Conservation (phyloP, 768 basidiomycete genomes). For the Tylopilus rubrobrunneus region DNA sequence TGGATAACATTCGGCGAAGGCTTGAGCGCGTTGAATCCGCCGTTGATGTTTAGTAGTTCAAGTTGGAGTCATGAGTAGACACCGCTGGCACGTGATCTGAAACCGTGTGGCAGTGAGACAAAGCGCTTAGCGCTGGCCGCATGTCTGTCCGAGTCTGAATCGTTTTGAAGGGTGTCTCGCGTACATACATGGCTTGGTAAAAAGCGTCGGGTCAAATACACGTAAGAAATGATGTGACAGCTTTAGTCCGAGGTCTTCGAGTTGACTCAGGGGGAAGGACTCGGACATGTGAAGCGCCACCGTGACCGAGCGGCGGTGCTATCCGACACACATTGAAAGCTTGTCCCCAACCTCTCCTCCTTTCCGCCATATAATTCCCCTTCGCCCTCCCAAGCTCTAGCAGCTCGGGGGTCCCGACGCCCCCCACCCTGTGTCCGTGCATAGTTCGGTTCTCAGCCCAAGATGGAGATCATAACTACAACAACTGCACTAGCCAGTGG, state of each 20-base stretch:
- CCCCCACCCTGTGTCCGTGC: slow-evolving; percentile 4
- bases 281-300: not conserved
- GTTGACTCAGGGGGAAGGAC: not conserved
- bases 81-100: too few relatives aligned
- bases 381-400: not conserved
- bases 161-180: not conserved
- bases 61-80: too few relatives aligned
- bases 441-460: not conserved
- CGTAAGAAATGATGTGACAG: not conserved
- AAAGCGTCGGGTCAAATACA: not conserved
- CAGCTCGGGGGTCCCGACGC: slow-evolving; percentile 4
- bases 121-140: not conserved
- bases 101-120: too few relatives aligned
- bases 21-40: too few relatives aligned
- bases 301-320: not conserved
- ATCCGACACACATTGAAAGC: not conserved
- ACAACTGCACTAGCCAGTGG: slow-evolving; percentile 6
- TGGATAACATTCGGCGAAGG: not conserved
- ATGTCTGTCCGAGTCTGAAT: not conserved
- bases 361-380: not conserved
- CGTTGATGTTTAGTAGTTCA: not conserved
- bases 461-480: slow-evolving; percentile 17
- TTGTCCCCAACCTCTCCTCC: not conserved
- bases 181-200: not conserved
- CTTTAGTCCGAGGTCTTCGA: too few relatives aligned